Evolutionary conservation across 306 rosid genomes (phyloP), one percentile per base, ranked within the genome.

Genomic region (Morella rubra): DNA sequence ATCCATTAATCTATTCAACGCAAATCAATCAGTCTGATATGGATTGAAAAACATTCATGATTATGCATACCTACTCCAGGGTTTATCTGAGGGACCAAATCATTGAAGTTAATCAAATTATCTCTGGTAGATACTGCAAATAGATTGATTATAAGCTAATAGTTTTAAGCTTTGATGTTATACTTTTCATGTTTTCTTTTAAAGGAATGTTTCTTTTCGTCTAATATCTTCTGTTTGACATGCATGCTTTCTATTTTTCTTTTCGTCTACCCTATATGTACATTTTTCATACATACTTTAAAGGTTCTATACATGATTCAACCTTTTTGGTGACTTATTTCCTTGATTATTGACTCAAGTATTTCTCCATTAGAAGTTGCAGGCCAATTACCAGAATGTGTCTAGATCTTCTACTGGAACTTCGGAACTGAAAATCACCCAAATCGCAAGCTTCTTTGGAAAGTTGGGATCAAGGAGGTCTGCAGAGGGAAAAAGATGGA

Each of bases 361-460:
- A 73, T 85, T 83, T 74, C 81, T 71, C 71, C 77, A 37, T 74
- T 66, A 82, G 89, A 89, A 89, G 89, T 79, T 89, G 81, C 86
- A 85, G 82, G 79, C 83, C 54, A 87, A 81, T 79, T 79, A 85
- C 81, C 89, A 83, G 56, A 88, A 80, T 78, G 85, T 85, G 77
- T 81, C 93, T 4, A 81, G 86, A 69, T 81, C 79, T 82, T 80
- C 87, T 73, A 52, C 72, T 60, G 89, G 90, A 84, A 85, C 82
- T 79, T 86, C 92, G 24, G 68, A 85, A 65, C 75, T 83, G 14
- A 85, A 79, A 74, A 78, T 80, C 76, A 72, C 67, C 73, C 91
- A 82, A 74, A 76, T 65, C 64, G 71, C 87, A 69, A 75, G 88
- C 76, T 79, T 73, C 47, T 81, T 54, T 1, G 78, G 81, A 69